Percentiles rank a stretch among this genome's conserved stretches.
phyloP scores from a whole-genome alignment of 2,329 filamentous ascomycete species.

The Neonectria coccinea region DNA sequence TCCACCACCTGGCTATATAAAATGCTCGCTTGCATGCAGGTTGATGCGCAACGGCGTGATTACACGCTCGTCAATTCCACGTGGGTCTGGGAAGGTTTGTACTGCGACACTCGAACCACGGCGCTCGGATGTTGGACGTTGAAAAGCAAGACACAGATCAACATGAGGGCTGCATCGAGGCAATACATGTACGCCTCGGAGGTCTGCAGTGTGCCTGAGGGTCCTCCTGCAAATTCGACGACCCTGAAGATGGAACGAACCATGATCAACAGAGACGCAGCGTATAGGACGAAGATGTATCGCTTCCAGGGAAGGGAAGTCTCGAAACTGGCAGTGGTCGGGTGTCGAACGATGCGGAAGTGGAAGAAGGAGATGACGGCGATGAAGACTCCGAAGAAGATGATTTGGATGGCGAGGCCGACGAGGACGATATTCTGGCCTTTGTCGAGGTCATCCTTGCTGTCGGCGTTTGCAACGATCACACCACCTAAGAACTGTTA shows the following conservation, averaged over 20 bases:
- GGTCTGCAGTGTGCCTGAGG: slow-evolving; percentile 1
- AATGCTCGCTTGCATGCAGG: too few relatives aligned
- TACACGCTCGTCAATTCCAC: not conserved
- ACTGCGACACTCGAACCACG: slow-evolving; percentile 1
- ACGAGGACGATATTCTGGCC: slow-evolving; percentile 63
- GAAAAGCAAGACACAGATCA: slow-evolving; percentile 11
- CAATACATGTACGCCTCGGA: slow-evolving; percentile 14
- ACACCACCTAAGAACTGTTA: not conserved
- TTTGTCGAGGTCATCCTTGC: slow-evolving; percentile 36
- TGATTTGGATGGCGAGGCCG: slow-evolving; percentile 65
- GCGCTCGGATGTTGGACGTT: slow-evolving; percentile 18
- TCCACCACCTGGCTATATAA: too few relatives aligned
- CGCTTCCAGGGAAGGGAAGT: slow-evolving; percentile 45
- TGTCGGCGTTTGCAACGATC: slow-evolving; percentile 39
- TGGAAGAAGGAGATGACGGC: slow-evolving; percentile 59
- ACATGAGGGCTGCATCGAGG: slow-evolving; percentile 13
- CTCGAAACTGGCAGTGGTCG: slow-evolving; percentile 24
- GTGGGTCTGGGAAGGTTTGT: not conserved
- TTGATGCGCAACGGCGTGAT: not conserved
- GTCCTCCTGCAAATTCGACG: not conserved
- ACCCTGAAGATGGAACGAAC: slow-evolving; percentile 36
- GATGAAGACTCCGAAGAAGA: slow-evolving; percentile 65
- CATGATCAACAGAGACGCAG: slow-evolving; percentile 52
- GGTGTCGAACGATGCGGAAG: slow-evolving; percentile 23
- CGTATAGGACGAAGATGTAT: slow-evolving; percentile 51